Evolutionary conservation across 75 land plant genomes (phyloP), one percentile per base, ranked within the genome.

Genomic region (Larix kaempferi): DNA sequence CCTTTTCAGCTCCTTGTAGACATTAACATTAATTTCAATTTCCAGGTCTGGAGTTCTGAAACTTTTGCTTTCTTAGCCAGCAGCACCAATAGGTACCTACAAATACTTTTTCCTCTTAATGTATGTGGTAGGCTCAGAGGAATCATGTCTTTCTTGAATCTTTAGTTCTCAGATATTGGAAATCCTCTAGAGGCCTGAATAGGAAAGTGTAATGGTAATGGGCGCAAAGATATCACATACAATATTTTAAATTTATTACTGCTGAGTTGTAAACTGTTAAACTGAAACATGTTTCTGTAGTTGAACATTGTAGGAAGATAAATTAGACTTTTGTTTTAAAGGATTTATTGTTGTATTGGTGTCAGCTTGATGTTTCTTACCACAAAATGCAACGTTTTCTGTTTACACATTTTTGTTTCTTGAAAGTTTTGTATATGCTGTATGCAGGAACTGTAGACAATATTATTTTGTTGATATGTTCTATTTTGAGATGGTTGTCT

Each of bases 381-480:
- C 8, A 7, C 23, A 21, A 8, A 21, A 44, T 21, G 21, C 41
- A 39, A 5, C 21, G 39, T 39, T 33, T 69, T 39, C 6, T 69
- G 41, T n/a, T 69, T 41, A 21, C 2, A n/a, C 8, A 39, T 69
- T 69, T 69, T 12, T 39, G 72, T 39, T 12, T 7, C 22, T 39
- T 19, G 23, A 69, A 41, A 35, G 21, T 41, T 39, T 66, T 2
- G 21, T 39, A 69, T 39, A 21, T 67, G 16, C 41, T 67, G 41
- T 67, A 37, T 39, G 71, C 71, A 67, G 22, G 22, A 39, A 67
- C 2, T 67, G 22, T 67, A 67, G 71, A 17, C 49, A 67, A n/a
- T 49, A 67, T 39, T 25, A 66, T 35, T 66, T 25, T 67, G 71
- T 67, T 67, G 5, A 33, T 37, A n/a, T 26, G 15, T 15, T 39